Conservation (phyloP, 441 rosid species). For the Sinapis alba region DNA sequence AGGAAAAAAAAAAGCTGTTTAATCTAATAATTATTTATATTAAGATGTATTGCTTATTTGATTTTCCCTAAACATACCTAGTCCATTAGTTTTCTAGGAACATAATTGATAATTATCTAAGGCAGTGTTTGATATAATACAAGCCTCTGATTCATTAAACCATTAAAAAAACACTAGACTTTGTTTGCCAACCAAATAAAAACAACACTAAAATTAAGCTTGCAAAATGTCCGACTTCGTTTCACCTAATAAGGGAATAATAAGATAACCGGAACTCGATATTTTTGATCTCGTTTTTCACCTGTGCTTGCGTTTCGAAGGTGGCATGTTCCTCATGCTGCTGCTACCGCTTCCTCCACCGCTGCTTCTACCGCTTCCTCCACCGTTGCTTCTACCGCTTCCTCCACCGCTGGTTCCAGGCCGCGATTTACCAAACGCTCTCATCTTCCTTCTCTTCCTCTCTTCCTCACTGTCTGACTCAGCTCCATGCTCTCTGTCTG, state of each 20-base stretch:
- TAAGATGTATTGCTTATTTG: no score
- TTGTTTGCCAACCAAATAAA: conserved; percentile 6
- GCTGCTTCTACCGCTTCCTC: conserved; percentile 30
- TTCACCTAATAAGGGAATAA: background rate
- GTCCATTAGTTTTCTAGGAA: background rate
- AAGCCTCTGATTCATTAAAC: conserved; percentile 10
- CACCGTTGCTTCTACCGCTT: conserved; percentile 32
- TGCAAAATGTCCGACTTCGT: conserved; percentile 7
- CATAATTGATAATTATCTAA: background rate
- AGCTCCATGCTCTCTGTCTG: conserved; percentile 80
- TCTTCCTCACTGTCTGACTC: conserved; percentile 94
- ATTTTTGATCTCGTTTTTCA: background rate
- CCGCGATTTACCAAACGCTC: conserved; percentile 69
- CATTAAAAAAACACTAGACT: conserved; percentile 19
- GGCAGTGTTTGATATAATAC: conserved; percentile 5
- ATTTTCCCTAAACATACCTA: background rate
- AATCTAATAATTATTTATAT: no score
- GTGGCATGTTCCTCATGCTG: conserved; percentile 37
- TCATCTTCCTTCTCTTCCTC: conserved; percentile 80
- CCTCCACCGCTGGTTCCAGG: conserved; percentile 44
- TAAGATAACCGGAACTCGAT: background rate
- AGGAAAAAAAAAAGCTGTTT: no score
- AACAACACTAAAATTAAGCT: background rate
- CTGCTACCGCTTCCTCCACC: conserved; percentile 21
- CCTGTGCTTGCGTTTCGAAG: conserved; percentile 37